Evolutionary conservation across 176 grass and related monocot species (phyloP).

Genomic region (Rhynchospora pubera): DNA sequence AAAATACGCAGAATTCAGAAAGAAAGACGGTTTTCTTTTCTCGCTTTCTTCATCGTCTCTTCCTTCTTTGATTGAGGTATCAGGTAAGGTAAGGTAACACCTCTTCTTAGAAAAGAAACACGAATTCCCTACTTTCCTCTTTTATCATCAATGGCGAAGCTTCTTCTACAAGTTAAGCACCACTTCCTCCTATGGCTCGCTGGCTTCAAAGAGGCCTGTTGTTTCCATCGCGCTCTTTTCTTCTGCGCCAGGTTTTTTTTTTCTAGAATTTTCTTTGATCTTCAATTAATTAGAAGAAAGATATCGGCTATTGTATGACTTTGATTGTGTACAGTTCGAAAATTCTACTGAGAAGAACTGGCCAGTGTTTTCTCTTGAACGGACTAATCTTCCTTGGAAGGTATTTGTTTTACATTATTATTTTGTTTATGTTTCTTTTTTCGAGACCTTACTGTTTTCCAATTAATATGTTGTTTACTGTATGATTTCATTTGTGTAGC

Average conservation of each 20-base stretch:
- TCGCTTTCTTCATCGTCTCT: background rate
- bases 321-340: slow-evolving; percentile 42
- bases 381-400: slow-evolving; percentile 89
- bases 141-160: slow-evolving; percentile 38
- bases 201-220: slow-evolving; percentile 76
- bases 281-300: background rate
- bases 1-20: background rate
- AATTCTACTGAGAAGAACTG: slow-evolving; percentile 54
- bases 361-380: slow-evolving; percentile 91
- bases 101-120: background rate
- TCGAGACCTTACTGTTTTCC: slow-evolving; percentile 2
- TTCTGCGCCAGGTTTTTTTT: slow-evolving; percentile 62
- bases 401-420: slow-evolving; percentile 32
- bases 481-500: slow-evolving; percentile 41
- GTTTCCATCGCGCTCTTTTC: slow-evolving; percentile 51
- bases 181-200: slow-evolving; percentile 63
- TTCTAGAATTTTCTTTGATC: background rate
- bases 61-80: slow-evolving; percentile 19
- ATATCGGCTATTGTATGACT: background rate
- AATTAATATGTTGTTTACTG: slow-evolving; percentile 13
- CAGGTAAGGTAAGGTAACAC: background rate
- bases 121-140: background rate
- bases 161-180: slow-evolving; percentile 54
- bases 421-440: background rate
- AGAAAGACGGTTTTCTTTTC: background rate